Evolutionary conservation across 2,329 filamentous ascomycete species (phyloP).

Genomic region (Colletotrichum sp.): DNA sequence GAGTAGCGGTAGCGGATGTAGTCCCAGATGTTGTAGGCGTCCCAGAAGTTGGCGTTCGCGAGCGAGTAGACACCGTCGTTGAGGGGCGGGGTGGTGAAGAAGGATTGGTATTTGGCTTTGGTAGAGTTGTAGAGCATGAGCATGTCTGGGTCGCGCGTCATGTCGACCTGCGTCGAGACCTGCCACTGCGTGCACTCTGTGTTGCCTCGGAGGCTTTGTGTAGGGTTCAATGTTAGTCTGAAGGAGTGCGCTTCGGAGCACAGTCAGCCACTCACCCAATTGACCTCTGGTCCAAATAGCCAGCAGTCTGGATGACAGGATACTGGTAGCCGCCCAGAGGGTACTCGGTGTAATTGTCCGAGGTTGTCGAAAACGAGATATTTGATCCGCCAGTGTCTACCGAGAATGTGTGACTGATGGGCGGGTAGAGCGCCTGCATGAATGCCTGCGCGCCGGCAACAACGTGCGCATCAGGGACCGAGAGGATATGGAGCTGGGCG

Average conservation of each 20-base stretch:
- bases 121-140: slow-evolving; percentile 30
- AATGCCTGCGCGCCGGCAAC: slow-evolving; percentile 77
- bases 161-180: slow-evolving; percentile 29
- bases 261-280: slow-evolving; percentile 44
- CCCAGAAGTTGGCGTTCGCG: slow-evolving; percentile 43
- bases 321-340: slow-evolving; percentile 84
- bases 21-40: slow-evolving; percentile 60
- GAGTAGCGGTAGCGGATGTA: slow-evolving; percentile 58
- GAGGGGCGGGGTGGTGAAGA: slow-evolving; percentile 43
- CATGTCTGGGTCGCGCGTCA: slow-evolving; percentile 28
- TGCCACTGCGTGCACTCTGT: slow-evolving; percentile 42
- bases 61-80: slow-evolving; percentile 37
- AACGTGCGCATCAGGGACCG: slow-evolving; percentile 51
- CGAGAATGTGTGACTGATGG: slow-evolving; percentile 49
- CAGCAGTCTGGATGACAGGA: slow-evolving; percentile 66
- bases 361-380: slow-evolving; percentile 29
- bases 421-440: slow-evolving; percentile 85
- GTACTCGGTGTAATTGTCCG: slow-evolving; percentile 64
- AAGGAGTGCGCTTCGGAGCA: not conserved
- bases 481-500: slow-evolving; percentile 46
- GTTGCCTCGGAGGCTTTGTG: slow-evolving; percentile 41
- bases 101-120: slow-evolving; percentile 44
- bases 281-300: slow-evolving; percentile 46
- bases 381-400: slow-evolving; percentile 38
- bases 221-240: not conserved